phyloP scores from a whole-genome alignment of 2,329 filamentous ascomycete genomes.

The Talaromyces amestolkiae region DNA sequence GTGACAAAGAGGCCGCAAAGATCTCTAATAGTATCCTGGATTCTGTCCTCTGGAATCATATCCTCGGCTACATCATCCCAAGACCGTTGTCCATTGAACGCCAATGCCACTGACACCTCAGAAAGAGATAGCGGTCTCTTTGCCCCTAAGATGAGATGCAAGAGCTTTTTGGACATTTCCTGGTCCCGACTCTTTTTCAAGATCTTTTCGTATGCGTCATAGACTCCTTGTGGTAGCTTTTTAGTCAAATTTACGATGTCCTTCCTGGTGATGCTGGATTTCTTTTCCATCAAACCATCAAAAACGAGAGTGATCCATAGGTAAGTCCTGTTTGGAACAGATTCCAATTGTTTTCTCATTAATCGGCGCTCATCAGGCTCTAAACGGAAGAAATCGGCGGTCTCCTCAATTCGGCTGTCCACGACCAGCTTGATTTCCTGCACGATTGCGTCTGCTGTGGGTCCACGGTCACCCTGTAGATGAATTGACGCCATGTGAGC shows the following conservation, averaged over 20 bases:
- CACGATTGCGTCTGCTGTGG: too few relatives aligned
- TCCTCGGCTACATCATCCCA: constrained; percentile 17
- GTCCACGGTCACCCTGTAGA: constrained; percentile 2
- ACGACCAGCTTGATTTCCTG: too few relatives aligned
- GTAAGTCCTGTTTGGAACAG: constrained; percentile 35
- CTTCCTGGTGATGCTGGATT: neutral
- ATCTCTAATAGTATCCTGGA: constrained; percentile 25
- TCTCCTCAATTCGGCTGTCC: too few relatives aligned
- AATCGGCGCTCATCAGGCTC: constrained; percentile 1
- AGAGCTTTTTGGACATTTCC: constrained; percentile 28
- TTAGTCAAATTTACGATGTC: constrained; percentile 15
- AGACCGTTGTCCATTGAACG: constrained; percentile 16
- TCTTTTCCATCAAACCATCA: constrained; percentile 27
- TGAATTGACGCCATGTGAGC: constrained; percentile 11
- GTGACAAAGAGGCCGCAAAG: constrained; percentile 38
- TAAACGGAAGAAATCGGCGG: too few relatives aligned
- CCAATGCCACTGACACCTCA: constrained; percentile 34
- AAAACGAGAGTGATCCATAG: constrained; percentile 39
- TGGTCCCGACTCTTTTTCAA: constrained; percentile 29
- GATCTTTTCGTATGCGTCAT: constrained; percentile 34
- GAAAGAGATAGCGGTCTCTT: constrained; percentile 30
- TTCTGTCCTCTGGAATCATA: constrained; percentile 19
- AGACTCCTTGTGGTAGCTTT: constrained; percentile 23
- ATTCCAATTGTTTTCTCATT: constrained; percentile 27
- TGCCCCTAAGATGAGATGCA: constrained; percentile 37